Conservation (phyloP, 2,329 filamentous ascomycete species). For the Cordyceps militaris region DNA sequence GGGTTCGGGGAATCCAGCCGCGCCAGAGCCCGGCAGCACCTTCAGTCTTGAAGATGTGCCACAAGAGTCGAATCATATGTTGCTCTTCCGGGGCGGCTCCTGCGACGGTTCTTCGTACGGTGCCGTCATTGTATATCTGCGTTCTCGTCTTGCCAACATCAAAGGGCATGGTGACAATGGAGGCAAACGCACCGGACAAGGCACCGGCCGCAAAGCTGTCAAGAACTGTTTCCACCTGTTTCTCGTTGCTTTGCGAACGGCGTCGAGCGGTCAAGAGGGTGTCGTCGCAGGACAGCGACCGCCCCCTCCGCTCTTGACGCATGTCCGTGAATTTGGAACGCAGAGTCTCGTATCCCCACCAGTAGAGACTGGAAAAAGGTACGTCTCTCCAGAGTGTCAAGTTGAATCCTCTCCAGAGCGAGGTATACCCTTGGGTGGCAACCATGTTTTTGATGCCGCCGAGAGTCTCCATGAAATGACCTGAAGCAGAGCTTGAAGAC, state of each 20-base stretch:
- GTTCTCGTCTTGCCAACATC: constrained; percentile 96
- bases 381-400: constrained; percentile 95
- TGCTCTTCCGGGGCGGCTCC: constrained; percentile 60
- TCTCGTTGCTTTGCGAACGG: constrained; percentile 57
- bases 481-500: constrained; percentile 51
- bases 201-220: constrained; percentile 89
- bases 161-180: constrained; percentile 87
- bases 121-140: constrained; percentile 65
- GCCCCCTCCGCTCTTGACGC: constrained; percentile 47
- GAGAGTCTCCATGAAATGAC: constrained; percentile 74
- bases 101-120: constrained; percentile 26
- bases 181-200: constrained; percentile 73
- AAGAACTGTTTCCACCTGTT: constrained; percentile 68
- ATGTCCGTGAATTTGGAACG: constrained; percentile 63
- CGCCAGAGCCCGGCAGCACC: constrained; percentile 75
- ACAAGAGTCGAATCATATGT: constrained; percentile 75
- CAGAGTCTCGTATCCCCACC: constrained; percentile 92
- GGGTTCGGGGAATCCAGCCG: constrained; percentile 83
- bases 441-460: constrained; percentile 75
- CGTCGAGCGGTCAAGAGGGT: constrained; percentile 37
- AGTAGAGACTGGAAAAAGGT: constrained; percentile 94
- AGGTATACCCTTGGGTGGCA: constrained; percentile 63
- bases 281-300: constrained; percentile 28
- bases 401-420: constrained; percentile 83
- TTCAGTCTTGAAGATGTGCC: constrained; percentile 84